Percentiles rank a stretch among this genome's conserved stretches.
These are phyloP conservation scores for Coemansia sp. DNA, from an alignment of 192 early-diverging fungal species.

Conservation along the genomic window DNA sequence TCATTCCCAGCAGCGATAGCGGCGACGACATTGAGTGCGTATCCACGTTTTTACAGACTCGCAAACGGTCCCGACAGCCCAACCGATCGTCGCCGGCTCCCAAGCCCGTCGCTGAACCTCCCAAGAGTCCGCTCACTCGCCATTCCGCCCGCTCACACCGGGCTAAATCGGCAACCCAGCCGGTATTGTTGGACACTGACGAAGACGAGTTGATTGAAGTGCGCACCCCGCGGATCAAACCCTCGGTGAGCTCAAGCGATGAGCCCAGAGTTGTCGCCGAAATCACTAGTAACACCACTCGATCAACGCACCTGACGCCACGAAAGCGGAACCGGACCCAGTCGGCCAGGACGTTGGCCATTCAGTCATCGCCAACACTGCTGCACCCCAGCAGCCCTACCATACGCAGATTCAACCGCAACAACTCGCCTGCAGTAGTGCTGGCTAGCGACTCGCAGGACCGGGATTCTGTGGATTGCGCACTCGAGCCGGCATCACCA, in stretches of 20 bases:
- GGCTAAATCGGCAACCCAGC: not conserved
- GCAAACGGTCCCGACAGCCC: not conserved
- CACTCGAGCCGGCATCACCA: not conserved
- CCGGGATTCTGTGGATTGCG: too few relatives aligned
- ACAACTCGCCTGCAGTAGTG: constrained; percentile 2
- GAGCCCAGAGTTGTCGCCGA: not conserved
- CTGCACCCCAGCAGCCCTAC: constrained; percentile 41
- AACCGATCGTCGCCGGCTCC: constrained; percentile 1
- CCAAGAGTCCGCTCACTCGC: not conserved
- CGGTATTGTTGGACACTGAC: not conserved
- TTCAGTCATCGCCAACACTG: constrained; percentile 30
- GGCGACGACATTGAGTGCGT: constrained; percentile 21
- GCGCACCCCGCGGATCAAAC: not conserved
- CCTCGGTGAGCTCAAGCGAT: not conserved
- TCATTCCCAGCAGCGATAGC: constrained; percentile 22
- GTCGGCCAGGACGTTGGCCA: not conserved
- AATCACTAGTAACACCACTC: not conserved
- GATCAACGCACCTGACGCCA: not conserved
- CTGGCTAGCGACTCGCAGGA: constrained; percentile 17
- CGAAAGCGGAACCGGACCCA: not conserved
- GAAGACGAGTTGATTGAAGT: constrained; percentile 22
- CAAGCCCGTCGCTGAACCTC: not conserved
- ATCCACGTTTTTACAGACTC: constrained; percentile 1
- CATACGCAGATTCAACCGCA: constrained; percentile 24
- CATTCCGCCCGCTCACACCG: not conserved